These are phyloP conservation scores for Mortierella polycephala DNA, from an alignment of 371 early-diverging fungal genomes.

Conservation along the genomic window DNA sequence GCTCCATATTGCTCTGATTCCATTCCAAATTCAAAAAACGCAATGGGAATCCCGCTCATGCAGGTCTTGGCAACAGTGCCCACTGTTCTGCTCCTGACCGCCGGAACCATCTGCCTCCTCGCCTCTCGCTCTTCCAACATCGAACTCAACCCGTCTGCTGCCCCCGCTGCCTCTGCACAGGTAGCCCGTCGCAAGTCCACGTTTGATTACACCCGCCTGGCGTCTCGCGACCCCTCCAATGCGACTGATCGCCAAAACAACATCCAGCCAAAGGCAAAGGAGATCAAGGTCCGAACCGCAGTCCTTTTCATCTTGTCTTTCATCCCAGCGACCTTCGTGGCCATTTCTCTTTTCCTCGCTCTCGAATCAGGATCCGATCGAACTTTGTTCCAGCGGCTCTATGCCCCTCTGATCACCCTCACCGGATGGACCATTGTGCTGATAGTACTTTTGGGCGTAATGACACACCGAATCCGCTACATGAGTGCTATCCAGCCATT, in stretches of 20 bases:
- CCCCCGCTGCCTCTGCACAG: constrained; percentile 1
- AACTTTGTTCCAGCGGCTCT: constrained; percentile 12
- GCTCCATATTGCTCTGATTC: background rate
- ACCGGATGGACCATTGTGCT: constrained; percentile 30
- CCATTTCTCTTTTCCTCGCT: constrained; percentile 19
- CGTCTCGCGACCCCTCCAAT: constrained; percentile 5
- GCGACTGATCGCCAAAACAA: background rate
- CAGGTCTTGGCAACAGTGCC: constrained; percentile 33
- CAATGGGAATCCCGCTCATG: constrained; percentile 27
- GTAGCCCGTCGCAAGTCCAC: constrained; percentile 34
- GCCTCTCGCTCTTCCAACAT: constrained; percentile 29
- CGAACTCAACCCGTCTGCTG: constrained; percentile 15
- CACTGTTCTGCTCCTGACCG: constrained; percentile 19
- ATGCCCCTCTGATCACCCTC: constrained; percentile 15
- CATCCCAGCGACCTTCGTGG: constrained; percentile 23
- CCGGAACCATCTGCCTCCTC: constrained; percentile 20
- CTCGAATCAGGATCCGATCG: constrained; percentile 13
- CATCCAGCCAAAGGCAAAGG: constrained; percentile 26
- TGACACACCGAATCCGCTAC: constrained; percentile 33
- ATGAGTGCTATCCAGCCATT: constrained; percentile 37
- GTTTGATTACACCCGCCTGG: constrained; percentile 45
- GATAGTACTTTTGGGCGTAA: constrained; percentile 13
- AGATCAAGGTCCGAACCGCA: constrained; percentile 38
- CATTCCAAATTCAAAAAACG: background rate
- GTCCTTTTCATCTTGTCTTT: constrained; percentile 28